These are phyloP conservation scores for Groenewaldozyma tartarivorans DNA, from an alignment of 805 yeast species.

Conservation along the genomic window DNA sequence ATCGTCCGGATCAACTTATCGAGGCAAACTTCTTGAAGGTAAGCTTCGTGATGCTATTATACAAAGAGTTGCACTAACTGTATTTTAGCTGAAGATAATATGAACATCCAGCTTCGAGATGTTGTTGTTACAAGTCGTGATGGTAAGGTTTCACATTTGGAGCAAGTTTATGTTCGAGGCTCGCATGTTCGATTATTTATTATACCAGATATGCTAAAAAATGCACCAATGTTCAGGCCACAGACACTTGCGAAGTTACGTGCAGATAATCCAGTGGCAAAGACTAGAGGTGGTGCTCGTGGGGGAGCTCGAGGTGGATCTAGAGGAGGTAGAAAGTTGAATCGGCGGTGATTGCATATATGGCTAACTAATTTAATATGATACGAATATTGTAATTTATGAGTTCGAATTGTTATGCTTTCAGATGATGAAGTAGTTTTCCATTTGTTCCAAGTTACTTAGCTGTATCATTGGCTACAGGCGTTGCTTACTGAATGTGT, in stretches of 20 bases:
- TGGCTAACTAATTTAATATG: too few species aligned
- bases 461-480: too few species aligned
- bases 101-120: constrained; percentile 82
- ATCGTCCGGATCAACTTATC: constrained; percentile 73
- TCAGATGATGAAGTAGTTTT: too few species aligned
- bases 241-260: constrained; percentile 21
- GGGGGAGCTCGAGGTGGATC: constrained; percentile 14
- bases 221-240: constrained; percentile 79
- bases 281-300: constrained; percentile 17
- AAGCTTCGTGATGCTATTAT: constrained; percentile 1
- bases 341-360: too few species aligned
- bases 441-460: too few species aligned
- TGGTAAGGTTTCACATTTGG: constrained; percentile 67
- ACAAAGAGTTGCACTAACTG: background rate
- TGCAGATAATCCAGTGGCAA: constrained; percentile 10
- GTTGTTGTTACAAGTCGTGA: constrained; percentile 70
- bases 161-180: constrained; percentile 84
- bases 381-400: too few species aligned
- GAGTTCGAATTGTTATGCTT: too few species aligned
- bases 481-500: too few species aligned
- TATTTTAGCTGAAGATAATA: constrained; percentile 61
- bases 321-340: too few species aligned
- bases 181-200: constrained; percentile 77
- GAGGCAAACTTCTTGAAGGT: constrained; percentile 78
- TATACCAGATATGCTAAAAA: constrained; percentile 77